Evolutionary conservation across 495 filamentous ascomycete species (phyloP).

Genomic region (Penicillium nucicola): DNA sequence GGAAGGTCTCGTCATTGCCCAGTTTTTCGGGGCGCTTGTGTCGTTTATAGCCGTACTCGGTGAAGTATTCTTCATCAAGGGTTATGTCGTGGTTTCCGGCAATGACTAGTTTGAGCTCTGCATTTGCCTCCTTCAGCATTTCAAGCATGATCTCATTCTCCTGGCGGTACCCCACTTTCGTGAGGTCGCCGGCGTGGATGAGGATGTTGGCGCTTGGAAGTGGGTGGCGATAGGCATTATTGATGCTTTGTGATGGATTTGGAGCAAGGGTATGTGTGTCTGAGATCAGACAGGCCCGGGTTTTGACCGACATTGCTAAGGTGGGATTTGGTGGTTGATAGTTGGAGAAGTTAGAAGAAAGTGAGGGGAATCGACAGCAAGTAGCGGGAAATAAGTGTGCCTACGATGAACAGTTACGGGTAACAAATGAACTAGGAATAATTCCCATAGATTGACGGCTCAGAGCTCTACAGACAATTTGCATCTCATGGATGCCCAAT

Average conservation of each 20-base stretch:
- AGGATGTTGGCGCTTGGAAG: conserved; percentile 59
- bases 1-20: conserved; percentile 5
- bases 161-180: conserved; percentile 52
- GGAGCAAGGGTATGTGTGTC: conserved; percentile 57
- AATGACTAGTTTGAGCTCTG: conserved; percentile 74
- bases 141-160: conserved; percentile 53
- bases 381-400: too few relatives aligned
- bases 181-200: conserved; percentile 75
- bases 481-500: conserved; percentile 42
- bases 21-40: conserved; percentile 27
- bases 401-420: background rate
- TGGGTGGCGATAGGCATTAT: conserved; percentile 39
- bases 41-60: conserved; percentile 24
- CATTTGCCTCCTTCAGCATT: conserved; percentile 54
- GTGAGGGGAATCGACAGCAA: background rate
- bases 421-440: conserved; percentile 29
- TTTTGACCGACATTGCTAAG: conserved; percentile 31
- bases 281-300: conserved; percentile 57
- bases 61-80: conserved; percentile 57
- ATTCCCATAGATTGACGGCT: conserved; percentile 41
- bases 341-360: background rate
- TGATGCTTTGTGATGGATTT: conserved; percentile 16
- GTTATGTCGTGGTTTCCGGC: conserved; percentile 79
- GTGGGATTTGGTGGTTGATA: background rate
- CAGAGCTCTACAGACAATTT: conserved; percentile 44